Evolutionary conservation across 139 green algal genomes (phyloP).

Genomic region (Chlamydomonas sp.): DNA sequence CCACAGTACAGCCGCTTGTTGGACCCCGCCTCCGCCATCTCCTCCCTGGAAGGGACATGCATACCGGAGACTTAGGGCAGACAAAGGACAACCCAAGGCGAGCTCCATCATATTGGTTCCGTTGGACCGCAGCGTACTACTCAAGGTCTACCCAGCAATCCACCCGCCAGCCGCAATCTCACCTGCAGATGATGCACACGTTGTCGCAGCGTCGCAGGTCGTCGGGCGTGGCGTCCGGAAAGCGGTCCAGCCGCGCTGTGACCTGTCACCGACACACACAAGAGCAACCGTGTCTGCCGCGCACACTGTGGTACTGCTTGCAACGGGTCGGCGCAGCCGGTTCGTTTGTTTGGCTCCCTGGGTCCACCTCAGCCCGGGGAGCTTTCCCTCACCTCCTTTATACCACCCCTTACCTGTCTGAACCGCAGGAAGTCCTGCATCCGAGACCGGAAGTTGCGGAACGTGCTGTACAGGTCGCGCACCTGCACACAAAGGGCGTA

Average conservation of each 20-base stretch:
- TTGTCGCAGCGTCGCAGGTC: slow-evolving; percentile 89
- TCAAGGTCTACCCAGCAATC: not conserved
- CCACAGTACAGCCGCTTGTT: slow-evolving; percentile 95
- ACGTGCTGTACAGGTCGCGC: slow-evolving; percentile 96
- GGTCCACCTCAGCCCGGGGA: too few relatives aligned
- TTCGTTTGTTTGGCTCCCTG: too few relatives aligned
- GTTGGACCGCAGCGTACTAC: not conserved
- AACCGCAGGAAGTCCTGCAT: slow-evolving; percentile 96
- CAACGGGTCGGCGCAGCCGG: too few relatives aligned
- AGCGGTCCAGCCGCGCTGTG: slow-evolving; percentile 94
- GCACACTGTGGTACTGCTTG: too few relatives aligned
- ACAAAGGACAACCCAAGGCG: not conserved
- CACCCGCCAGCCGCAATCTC: not conserved
- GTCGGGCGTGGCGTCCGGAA: slow-evolving; percentile 88
- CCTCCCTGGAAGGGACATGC: slow-evolving; percentile 26
- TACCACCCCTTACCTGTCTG: slow-evolving; percentile 59
- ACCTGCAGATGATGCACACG: slow-evolving; percentile 97
- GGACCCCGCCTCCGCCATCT: slow-evolving; percentile 38
- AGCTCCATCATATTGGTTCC: not conserved
- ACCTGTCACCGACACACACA: slow-evolving; percentile 46
- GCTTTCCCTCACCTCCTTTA: not conserved
- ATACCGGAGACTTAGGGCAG: too few relatives aligned
- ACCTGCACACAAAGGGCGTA: slow-evolving; percentile 53
- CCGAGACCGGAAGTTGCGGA: slow-evolving; percentile 92
- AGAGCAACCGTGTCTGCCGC: too few relatives aligned